These are phyloP conservation scores for Platismatia glauca DNA, from an alignment of 495 filamentous ascomycete species.

Conservation along the genomic window DNA sequence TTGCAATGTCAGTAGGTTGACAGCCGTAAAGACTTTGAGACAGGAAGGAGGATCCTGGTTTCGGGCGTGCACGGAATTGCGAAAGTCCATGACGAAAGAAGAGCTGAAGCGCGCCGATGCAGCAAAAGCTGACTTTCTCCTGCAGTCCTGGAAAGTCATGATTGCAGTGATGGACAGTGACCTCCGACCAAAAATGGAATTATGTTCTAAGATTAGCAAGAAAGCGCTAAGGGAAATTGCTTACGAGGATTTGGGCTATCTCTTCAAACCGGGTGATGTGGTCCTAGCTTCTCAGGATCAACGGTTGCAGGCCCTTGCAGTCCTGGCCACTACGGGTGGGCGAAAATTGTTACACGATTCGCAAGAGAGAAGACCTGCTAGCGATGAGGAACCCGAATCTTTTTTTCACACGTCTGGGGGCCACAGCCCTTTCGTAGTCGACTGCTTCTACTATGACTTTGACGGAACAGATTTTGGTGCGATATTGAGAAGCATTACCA, in stretches of 20 bases:
- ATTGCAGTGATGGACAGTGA: conserved; percentile 26
- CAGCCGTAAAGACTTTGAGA: not conserved
- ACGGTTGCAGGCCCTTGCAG: not conserved
- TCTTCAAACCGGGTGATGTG: conserved; percentile 31
- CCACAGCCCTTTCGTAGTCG: conserved; percentile 18
- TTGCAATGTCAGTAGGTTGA: not conserved
- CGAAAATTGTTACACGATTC: not conserved
- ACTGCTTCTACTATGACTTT: conserved; percentile 33
- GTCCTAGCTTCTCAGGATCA: conserved; percentile 19
- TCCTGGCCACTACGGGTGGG: not conserved
- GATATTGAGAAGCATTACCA: conserved; percentile 10
- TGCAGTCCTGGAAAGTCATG: conserved; percentile 5
- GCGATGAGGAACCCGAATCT: conserved; percentile 3
- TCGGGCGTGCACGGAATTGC: not conserved
- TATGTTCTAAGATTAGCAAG: not conserved
- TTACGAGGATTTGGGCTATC: conserved; percentile 32
- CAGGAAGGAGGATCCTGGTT: not conserved
- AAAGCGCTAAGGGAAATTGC: conserved; percentile 20
- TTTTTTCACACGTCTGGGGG: conserved; percentile 8
- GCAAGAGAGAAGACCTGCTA: conserved; percentile 17
- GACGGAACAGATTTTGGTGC: conserved; percentile 26
- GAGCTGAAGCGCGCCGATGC: not conserved
- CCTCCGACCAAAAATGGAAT: conserved; percentile 11
- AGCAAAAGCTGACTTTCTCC: not conserved
- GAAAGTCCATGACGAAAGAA: not conserved